Conservation (phyloP, 805 yeast genomes). For the Metschnikowia lunata region DNA sequence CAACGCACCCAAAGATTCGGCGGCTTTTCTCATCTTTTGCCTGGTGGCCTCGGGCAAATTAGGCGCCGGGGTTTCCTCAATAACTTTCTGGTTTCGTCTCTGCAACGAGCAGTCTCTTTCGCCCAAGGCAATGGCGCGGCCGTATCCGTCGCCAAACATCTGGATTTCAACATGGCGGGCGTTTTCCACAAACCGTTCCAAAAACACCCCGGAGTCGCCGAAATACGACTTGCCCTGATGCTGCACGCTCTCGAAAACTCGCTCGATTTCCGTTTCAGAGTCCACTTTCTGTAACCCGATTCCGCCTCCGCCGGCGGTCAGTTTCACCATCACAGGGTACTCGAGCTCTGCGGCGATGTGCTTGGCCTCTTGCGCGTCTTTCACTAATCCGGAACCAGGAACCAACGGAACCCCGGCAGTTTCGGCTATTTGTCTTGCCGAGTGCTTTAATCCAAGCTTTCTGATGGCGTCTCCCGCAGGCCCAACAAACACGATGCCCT, state of each 20-base stretch:
- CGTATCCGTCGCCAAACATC: constrained; percentile 93
- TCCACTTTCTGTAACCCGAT: constrained; percentile 95
- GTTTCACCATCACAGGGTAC: constrained; percentile 93
- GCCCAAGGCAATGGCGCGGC: constrained; percentile 89
- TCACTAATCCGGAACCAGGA: constrained; percentile 90
- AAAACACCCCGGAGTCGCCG: constrained; percentile 92
- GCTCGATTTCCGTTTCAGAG: constrained; percentile 69
- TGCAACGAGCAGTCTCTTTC: constrained; percentile 98
- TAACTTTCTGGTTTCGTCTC: constrained; percentile 93
- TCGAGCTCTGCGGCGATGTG: constrained; percentile 67
- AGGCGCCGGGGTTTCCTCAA: constrained; percentile 98
- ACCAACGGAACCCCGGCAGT: constrained; percentile 93
- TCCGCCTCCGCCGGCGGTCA: constrained; percentile 99
- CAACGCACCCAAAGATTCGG: constrained; percentile 74
- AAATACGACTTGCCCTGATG: constrained; percentile 92
- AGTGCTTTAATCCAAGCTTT: constrained; percentile 88
- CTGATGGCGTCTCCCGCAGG: constrained; percentile 93
- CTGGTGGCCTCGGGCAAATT: constrained; percentile 80
- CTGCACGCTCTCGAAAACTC: constrained; percentile 84
- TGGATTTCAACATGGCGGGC: constrained; percentile 97
- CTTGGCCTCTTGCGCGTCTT: constrained; percentile 68
- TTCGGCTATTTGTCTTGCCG: constrained; percentile 91
- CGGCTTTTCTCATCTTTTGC: constrained; percentile 68
- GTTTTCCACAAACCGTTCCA: constrained; percentile 90
- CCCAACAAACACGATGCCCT: constrained; percentile 91